A percentile compares a stretch with the other conserved stretches of the same genome.
Conservation (phyloP, 768 basidiomycete species). For the Termitomyces sp. region DNA sequence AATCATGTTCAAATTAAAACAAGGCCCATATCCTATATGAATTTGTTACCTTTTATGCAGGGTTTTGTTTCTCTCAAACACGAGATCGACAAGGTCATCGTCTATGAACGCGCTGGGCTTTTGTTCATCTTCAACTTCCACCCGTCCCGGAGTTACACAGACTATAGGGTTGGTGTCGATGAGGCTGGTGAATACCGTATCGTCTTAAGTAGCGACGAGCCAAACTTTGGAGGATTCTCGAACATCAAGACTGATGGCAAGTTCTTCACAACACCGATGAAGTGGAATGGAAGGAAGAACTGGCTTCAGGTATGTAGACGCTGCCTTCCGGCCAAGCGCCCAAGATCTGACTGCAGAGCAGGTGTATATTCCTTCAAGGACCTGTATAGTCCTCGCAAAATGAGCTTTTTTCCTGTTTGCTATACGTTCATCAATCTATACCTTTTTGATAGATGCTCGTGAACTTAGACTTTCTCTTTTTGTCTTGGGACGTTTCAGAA, state of each 20-base stretch:
- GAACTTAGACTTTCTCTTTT: neutral
- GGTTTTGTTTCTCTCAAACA: conserved; percentile 94
- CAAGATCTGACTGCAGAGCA: conserved; percentile 24
- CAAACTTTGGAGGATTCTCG: conserved; percentile 86
- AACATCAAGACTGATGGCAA: conserved; percentile 63
- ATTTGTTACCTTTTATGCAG: conserved; percentile 36
- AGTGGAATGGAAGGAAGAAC: conserved; percentile 93
- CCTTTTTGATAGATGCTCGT: neutral
- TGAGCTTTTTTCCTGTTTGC: conserved; percentile 1
- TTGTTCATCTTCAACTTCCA: conserved; percentile 99
- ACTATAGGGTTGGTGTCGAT: conserved; percentile 93
- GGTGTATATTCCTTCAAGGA: conserved; percentile 73
- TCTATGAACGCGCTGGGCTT: conserved; percentile 90
- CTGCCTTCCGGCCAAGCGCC: neutral
- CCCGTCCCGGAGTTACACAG: conserved; percentile 83
- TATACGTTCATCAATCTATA: neutral
- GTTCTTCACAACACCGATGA: conserved; percentile 80
- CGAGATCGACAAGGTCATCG: conserved; percentile 89
- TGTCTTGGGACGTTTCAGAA: neutral
- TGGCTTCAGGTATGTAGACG: conserved; percentile 67
- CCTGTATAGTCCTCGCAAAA: conserved; percentile 64
- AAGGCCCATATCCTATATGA: neutral
- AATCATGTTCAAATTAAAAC: conserved; percentile 7
- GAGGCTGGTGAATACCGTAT: conserved; percentile 81
- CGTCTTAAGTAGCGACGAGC: conserved; percentile 82